Evolutionary conservation across 192 early-diverging fungal species (phyloP).

Genomic region (Funneliformis geosporum): DNA sequence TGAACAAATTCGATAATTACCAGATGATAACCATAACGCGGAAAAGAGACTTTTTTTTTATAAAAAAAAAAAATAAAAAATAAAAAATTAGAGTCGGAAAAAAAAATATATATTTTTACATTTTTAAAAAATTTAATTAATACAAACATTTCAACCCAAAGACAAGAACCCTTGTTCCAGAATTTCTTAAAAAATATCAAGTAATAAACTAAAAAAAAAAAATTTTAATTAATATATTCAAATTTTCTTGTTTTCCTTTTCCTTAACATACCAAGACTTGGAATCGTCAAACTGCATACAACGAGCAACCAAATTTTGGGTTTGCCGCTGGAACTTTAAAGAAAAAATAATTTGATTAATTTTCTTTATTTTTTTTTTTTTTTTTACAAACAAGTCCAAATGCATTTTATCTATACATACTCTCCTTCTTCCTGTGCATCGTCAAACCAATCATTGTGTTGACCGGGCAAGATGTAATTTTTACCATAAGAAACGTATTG

Average conservation of each 20-base stretch:
- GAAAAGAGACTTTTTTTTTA: background rate
- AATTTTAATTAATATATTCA: background rate
- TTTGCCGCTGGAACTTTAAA: background rate
- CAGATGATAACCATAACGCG: background rate
- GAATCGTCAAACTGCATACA: background rate
- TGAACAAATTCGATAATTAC: background rate
- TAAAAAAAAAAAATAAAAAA: background rate
- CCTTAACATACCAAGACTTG: background rate
- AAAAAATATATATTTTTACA: background rate
- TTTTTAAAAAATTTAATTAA: background rate
- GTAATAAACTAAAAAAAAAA: background rate
- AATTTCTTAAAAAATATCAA: background rate
- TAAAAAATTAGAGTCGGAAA: background rate
- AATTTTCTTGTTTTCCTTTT: too few relatives aligned
- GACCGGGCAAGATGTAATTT: background rate
- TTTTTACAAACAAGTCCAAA: background rate
- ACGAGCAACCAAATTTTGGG: background rate
- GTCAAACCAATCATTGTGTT: background rate
- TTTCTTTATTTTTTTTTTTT: too few relatives aligned
- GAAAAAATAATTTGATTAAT: background rate
- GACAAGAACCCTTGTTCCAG: background rate
- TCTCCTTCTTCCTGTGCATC: background rate
- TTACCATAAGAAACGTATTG: background rate
- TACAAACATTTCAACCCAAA: slow-evolving; percentile 1
- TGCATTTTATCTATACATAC: background rate